These are phyloP conservation scores for Chiua virens DNA, from an alignment of 768 basidiomycete genomes.

Conservation along the genomic window DNA sequence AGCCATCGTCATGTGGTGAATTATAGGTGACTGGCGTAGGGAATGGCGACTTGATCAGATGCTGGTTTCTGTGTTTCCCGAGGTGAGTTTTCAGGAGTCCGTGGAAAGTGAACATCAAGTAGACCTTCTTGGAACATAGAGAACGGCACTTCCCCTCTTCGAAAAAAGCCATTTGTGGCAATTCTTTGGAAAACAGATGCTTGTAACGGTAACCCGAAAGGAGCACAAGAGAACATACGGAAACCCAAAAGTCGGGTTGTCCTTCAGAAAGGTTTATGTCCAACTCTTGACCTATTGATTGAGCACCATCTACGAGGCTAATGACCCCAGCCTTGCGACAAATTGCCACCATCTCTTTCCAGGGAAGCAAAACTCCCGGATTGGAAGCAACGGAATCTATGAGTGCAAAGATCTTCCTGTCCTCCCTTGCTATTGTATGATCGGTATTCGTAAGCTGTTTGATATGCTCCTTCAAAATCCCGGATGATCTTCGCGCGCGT, in stretches of 20 bases:
- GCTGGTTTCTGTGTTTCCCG: slow-evolving; percentile 52
- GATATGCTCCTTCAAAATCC: slow-evolving; percentile 42
- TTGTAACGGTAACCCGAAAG: neutral
- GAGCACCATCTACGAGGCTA: slow-evolving; percentile 76
- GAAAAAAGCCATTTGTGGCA: slow-evolving; percentile 85
- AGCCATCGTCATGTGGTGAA: slow-evolving; percentile 42
- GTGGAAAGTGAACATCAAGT: slow-evolving; percentile 5
- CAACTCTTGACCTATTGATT: slow-evolving; percentile 71
- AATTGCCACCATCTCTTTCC: slow-evolving; percentile 65
- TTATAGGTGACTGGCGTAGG: slow-evolving; percentile 56
- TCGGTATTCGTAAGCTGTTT: slow-evolving; percentile 25
- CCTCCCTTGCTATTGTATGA: slow-evolving; percentile 14
- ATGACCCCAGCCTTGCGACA: slow-evolving; percentile 62
- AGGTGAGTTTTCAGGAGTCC: neutral
- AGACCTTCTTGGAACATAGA: slow-evolving; percentile 72
- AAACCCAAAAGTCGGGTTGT: slow-evolving; percentile 76
- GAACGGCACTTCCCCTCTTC: slow-evolving; percentile 65
- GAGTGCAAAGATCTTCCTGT: slow-evolving; percentile 58
- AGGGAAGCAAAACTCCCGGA: slow-evolving; percentile 66
- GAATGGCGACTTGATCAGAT: slow-evolving; percentile 56
- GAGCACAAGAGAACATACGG: slow-evolving; percentile 42
- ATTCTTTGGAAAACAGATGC: slow-evolving; percentile 45
- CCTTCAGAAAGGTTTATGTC: slow-evolving; percentile 54
- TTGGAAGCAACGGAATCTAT: slow-evolving; percentile 66
- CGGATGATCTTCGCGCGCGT: slow-evolving; percentile 56